Evolutionary conservation across 2,329 filamentous ascomycete species (phyloP), one percentile per base, ranked within the genome.

Genomic region (Epichloe glyceriae): DNA sequence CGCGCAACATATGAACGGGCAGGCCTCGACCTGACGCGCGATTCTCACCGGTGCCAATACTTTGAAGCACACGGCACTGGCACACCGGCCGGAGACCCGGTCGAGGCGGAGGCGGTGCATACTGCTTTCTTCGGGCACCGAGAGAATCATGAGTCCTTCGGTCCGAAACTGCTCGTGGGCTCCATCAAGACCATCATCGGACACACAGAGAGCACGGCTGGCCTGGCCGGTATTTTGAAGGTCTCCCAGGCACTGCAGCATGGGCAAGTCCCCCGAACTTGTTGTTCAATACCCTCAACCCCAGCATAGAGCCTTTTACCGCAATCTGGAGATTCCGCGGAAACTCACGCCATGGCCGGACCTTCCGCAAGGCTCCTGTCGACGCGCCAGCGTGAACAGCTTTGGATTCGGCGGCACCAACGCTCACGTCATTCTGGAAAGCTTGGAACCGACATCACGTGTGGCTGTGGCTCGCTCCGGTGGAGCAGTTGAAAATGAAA

Each of bases 381-480:
- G 70, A 2, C 67, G 73, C 10, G 70, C 64, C 15, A 70, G 69
- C 51, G 64, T 75, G 47, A 75, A 74, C 58, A 70, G 66, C 40
- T 76, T 75, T 54, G 73, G 74, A 2, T 75, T 70, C 55, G 73
- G 73, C 5, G 73, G 73, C 34, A 72, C 71, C 1, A 74, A 75
- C 46, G 67, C 66, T 0, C 73, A 76, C 50, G 61, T 67, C 5
- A 67, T 75, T 17, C 48, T 75, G 8, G 51, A 55, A n/a, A 42
- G 40, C 14, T 42, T 26, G 26, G 26, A 26, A 8, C 2, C 26
- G 26, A 26, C 26, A 26, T 8, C 26, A 26, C 7, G 26, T 8
- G 26, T 3, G 26, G 26, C 26, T 8, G 26, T 3, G 26, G 26
- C 26, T 8, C 22, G 6, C 22, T 6, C 22, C 5, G 22, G 22